phyloP scores from a whole-genome alignment of 169 alveolate species.

The Eimeria sp. region DNA sequence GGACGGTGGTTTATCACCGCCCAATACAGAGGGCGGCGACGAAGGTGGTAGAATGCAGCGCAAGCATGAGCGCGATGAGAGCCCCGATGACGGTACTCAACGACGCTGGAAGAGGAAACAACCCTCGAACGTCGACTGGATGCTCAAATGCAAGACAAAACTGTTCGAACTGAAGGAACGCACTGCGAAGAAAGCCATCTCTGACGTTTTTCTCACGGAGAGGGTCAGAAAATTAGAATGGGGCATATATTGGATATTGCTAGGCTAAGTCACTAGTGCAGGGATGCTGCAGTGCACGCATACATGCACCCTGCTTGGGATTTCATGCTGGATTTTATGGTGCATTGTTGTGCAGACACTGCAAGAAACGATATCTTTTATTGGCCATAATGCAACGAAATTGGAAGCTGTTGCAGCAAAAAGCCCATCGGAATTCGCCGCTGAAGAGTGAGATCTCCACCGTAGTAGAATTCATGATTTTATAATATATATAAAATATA shows the following conservation, averaged over 20 bases:
- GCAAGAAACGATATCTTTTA: conserved; percentile 59
- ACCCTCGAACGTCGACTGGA: conserved; percentile 74
- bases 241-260: background rate
- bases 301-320: background rate
- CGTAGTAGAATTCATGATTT: background rate
- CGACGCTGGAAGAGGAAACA: conserved; percentile 70
- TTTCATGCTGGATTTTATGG: too few species aligned
- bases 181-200: conserved; percentile 68
- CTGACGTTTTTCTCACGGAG: conserved; percentile 75
- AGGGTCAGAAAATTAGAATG: background rate
- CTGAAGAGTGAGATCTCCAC: conserved; percentile 55
- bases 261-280: background rate
- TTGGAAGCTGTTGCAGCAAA: conserved; percentile 71
- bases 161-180: conserved; percentile 78
- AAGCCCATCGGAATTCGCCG: conserved; percentile 41
- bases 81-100: conserved; percentile 22
- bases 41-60: background rate
- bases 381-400: conserved; percentile 66
- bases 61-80: conserved; percentile 41
- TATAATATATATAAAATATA: too few species aligned
- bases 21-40: conserved; percentile 16
- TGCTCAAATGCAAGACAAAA: conserved; percentile 78
- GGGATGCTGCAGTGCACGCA: background rate
- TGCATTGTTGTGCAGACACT: conserved; percentile 30
- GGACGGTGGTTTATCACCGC: background rate